phyloP scores from a whole-genome alignment of 257 asterid species.

The Dorcoceras hygrometricum region DNA sequence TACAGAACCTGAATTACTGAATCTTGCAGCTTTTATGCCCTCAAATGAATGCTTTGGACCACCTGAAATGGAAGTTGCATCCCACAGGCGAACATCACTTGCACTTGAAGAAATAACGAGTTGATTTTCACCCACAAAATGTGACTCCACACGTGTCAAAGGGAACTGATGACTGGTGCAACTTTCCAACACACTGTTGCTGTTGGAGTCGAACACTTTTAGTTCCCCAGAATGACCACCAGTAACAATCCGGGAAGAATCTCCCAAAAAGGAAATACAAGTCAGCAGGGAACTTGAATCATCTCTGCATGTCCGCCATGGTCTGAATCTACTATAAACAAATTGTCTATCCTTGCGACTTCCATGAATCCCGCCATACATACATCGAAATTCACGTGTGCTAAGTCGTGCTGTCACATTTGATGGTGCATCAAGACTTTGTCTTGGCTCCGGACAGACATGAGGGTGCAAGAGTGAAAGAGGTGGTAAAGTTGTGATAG shows the following conservation, averaged over 20 bases:
- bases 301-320: constrained; percentile 96
- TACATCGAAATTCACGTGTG: constrained; percentile 76
- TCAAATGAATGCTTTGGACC: constrained; percentile 93
- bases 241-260: constrained; percentile 72
- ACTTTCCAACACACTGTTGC: constrained; percentile 66
- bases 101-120: constrained; percentile 80
- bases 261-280: constrained; percentile 81
- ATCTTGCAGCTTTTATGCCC: constrained; percentile 79
- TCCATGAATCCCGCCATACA: constrained; percentile 77
- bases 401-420: constrained; percentile 88
- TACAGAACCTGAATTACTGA: constrained; percentile 67
- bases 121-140: constrained; percentile 58
- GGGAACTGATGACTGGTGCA: constrained; percentile 82
- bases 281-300: constrained; percentile 65
- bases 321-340: constrained; percentile 90
- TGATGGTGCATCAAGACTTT: constrained; percentile 92
- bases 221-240: constrained; percentile 94
- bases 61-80: constrained; percentile 61
- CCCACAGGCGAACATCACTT: constrained; percentile 87
- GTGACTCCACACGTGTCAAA: constrained; percentile 71
- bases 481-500: constrained; percentile 97
- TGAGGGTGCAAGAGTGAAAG: constrained; percentile 96
- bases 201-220: constrained; percentile 77
- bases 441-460: constrained; percentile 88
- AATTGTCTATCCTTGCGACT: constrained; percentile 92